Evolutionary conservation across 768 basidiomycete genomes (phyloP), one percentile per base, ranked within the genome.

Genomic region (Phylloporus rhodoxanthus): DNA sequence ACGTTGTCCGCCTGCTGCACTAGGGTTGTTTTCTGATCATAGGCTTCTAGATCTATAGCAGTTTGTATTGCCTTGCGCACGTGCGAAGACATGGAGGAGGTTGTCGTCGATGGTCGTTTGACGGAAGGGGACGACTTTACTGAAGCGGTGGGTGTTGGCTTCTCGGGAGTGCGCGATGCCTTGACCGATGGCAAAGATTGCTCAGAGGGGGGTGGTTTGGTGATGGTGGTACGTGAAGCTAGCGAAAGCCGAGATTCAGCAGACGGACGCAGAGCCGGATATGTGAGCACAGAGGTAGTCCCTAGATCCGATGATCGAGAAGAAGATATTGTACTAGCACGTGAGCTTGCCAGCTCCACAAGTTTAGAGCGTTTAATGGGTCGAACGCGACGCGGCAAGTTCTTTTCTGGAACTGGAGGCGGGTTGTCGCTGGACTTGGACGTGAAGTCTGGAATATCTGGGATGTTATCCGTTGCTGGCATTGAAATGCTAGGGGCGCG

Each of bases 261-360:
- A 23, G 82, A 75, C n/a, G 86, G 87, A 15, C 87, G 81, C 52
- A 88, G 72, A 15, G 61, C 74, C 20, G 86, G 83, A 60, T 83
- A 89, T 1, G 87, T 88, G 57, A 81, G 78, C n/a, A 85, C 73
- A 21, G 85, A 82, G 3, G 79, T 80, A 0, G 78, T 69, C 29
- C 78, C 70, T 37, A 79, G 50, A 50, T 76, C 77, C 2, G 76
- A 79, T 20, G 81, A 79, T 43, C 75, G 70, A 20, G 83, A 81
- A 57, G 77, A 80, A 52, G 63, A 63, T 39, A 72, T 60, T 25
- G 73, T 73, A 48, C 78, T 79, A 2, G 80, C 75, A 49, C 82
- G 72, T 8, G 84, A 84, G 56, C 77, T 83, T 10, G 87, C 85
- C 17, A 89, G 68, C 51, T 75, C 74, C 2, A 84, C 81, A 33